Base-by-base conservation (phyloP, 441 rosid species). In the Aquilaria agallochum region DNA sequence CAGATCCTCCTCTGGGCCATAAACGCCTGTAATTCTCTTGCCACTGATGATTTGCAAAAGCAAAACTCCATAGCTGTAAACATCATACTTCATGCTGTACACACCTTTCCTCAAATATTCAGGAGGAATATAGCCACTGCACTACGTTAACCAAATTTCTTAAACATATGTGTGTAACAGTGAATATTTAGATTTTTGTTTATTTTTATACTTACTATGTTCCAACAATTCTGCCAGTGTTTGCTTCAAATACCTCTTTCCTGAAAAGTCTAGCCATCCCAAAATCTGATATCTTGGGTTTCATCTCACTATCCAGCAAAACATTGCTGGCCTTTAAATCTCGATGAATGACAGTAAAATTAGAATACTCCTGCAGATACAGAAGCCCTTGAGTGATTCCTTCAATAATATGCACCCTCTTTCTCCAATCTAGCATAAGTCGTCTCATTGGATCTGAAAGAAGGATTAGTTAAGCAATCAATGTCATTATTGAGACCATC, bases 281-380 rank as follows among this genome's bases (percentile, higher is more conserved):
- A 34, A 78, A 78, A 54, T 78, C 75, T 0, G 79, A 74, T 63
- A 71, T 74, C 40, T 67, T 73, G 0, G 81, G 70, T 31, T 61
- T 77, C 81, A 77, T 58, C 5, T 68, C 57, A 3, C 55, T 4
- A 30, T 78, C 82, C n/a, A 78, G 45, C 40, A 78, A 50, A 60
- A 77, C 51, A 59, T 74, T 74, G 55, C 78, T 68, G 11, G 76
- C 76, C 31, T 74, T 74, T 2, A 78, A 11, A 20, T 78, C 80
- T n/a, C 68, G 68, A 55, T 74, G 82, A 31, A 74, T 56, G 11
- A 78, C 60, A 1, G 75, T 75, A 36, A 75, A 44, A 15, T 71
- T 73, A 2, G 83, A 79, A 72, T 79, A 73, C 63, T 75, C 78
- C 51, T 76, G 83, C 8, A 79, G 80, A 60, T 73, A 81, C 9